Base-by-base conservation (phyloP, 2,329 filamentous ascomycete species). In the Aspergillus fructus region DNA sequence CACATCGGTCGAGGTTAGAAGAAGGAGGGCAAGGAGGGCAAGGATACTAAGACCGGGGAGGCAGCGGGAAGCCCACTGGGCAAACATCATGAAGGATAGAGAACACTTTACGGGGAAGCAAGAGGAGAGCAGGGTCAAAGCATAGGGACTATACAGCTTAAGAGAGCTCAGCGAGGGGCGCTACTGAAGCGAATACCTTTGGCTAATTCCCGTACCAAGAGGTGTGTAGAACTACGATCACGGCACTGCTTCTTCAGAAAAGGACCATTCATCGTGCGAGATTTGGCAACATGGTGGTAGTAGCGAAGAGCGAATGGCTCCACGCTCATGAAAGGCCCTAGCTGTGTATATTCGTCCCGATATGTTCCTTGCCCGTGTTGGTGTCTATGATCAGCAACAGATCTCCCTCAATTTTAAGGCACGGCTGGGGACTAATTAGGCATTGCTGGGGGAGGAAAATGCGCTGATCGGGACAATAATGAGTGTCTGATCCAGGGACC, bases 11-110 rank as follows among this genome's bases (percentile, higher is more conserved):
- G 69, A 67, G 21, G 65, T 62, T 15, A 30, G 27, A 30, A 66
- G 57, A 3, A 71, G 54, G 27, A 71, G 56, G 3, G 60, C 19
- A 7, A 62, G 17, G 40, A 71, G 53, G 1, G 58, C 60, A 17
- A 71, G 59, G 39, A 70, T 66, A 60, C 69, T 71, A 33, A 71
- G 62, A 30, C 67, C 68, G 15, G 69, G 69, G 30, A 71, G 51
- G 59, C 68, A 71, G 33, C 69, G 65, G 41, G 66, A 68, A 8
- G 62, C 19, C 69, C 69, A 71, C 39, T 45, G 23, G 17, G 24
- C 53, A 49, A 67, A 46, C 66, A 71, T 71, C n/a, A 34, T 64
- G 56, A 46, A 21, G 8, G 41, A 13, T 13, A 30, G 27, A 30
- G 11, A 11, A 9, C 27, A 30, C 27, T 43, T 21, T 12, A 21